Evolutionary conservation across 1,284 basidiomycete genomes (phyloP), one percentile per base, ranked within the genome.

Genomic region (Sanghuangporus baumii): DNA sequence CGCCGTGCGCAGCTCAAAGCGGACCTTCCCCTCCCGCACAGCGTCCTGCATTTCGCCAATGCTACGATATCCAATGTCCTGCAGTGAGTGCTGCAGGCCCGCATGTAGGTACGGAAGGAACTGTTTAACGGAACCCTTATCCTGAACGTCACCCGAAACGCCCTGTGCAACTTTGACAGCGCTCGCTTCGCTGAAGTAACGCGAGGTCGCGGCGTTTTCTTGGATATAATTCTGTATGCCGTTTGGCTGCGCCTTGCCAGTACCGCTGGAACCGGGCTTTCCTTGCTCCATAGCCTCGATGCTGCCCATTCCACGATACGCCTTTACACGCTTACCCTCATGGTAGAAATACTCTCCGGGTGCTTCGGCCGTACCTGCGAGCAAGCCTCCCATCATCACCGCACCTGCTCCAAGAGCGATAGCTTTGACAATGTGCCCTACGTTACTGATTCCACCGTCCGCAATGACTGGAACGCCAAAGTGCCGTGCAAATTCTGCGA

Each of bases 291-390:
- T 98, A 11, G 95, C 95, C 78, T 97, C 95, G 70, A 97, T 81
- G 69, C 90, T 93, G 47, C 96, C 96, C 96, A 99, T 99, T 11
- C 97, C 96, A 66, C 97, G 90, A 79, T 99, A 99, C 46, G 96
- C 87, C 82, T 99, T 99, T 73, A 99, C 93, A 54, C 97, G 89
- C 82, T 98, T 96, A 69, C 96, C 96, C 70, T 98, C 96, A 74
- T 98, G 94, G 77, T 96, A 98, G 76, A 96, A 98, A 81, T 98
- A 99, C 77, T 98, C 96, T 69, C 97, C 97, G 0, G 97, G 96
- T 0, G 95, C 94, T 76, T 99, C 96, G 66, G 94, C 91, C 51
- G 96, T 98, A 40, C 97, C 96, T 16, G 96, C 97, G 34, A 99
- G 82, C 61, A 99, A 77, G 26, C 95, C 93, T 59, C 96, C 96